Conservation (phyloP, 2,329 filamentous ascomycete genomes). For the Phyllosticta citrichinensis region DNA sequence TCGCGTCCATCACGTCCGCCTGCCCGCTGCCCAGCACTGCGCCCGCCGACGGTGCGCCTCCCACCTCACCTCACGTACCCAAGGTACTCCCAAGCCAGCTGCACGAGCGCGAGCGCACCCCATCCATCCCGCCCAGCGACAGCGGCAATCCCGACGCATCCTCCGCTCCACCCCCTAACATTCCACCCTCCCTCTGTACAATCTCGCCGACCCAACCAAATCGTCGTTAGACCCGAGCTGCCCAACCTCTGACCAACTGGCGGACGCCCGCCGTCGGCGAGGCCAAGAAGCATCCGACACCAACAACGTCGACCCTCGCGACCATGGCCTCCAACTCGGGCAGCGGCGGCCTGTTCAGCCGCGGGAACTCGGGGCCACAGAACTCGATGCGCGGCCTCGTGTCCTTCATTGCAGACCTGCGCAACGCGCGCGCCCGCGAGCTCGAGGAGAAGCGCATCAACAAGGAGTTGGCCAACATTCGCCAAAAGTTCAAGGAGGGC, state of each 20-base stretch:
- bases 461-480: constrained; percentile 97
- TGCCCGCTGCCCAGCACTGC: not conserved
- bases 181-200: constrained; percentile 14
- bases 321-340: constrained; percentile 27
- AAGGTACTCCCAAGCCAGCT: not conserved
- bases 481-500: constrained; percentile 96
- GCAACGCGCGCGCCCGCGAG: constrained; percentile 90
- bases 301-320: not conserved
- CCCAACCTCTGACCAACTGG: not conserved
- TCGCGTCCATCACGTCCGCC: not conserved
- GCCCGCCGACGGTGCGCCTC: not conserved
- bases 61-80: not conserved
- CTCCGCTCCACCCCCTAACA: constrained; percentile 13
- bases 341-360: constrained; percentile 31
- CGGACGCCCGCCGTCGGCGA: constrained; percentile 7
- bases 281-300: constrained; percentile 3
- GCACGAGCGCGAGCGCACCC: not conserved
- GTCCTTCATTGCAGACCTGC: constrained; percentile 93
- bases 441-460: constrained; percentile 99
- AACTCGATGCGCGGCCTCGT: constrained; percentile 52
- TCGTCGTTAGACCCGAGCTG: not conserved
- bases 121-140: not conserved
- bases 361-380: constrained; percentile 31
- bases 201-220: not conserved
- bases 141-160: not conserved